Percentiles rank a stretch among this genome's conserved stretches.
phyloP scores from a whole-genome alignment of 106 monocot species.

The Dendrobium nobile region DNA sequence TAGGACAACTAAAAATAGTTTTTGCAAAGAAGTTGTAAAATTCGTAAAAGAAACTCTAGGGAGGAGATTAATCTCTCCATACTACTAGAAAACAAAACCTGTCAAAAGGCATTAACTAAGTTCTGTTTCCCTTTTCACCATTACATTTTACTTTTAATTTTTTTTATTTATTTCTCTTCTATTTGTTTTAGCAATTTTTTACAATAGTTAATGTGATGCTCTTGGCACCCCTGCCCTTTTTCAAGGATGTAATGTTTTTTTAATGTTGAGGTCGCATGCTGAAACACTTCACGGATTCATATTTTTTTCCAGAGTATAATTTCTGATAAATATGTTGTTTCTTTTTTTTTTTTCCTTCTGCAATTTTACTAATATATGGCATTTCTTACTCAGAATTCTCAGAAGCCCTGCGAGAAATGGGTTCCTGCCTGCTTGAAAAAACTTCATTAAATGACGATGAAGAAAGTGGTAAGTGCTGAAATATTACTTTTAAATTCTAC shows the following conservation, averaged over 20 bases:
- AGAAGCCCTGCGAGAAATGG: slow-evolving; percentile 68
- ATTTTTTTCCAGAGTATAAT: background rate
- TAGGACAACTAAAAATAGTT: too few species aligned
- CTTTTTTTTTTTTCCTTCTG: background rate
- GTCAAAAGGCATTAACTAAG: too few species aligned
- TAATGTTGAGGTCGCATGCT: background rate
- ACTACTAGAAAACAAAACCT: too few species aligned
- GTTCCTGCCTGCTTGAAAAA: slow-evolving; percentile 68
- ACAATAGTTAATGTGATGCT: background rate
- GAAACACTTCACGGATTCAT: background rate
- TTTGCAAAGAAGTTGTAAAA: too few species aligned
- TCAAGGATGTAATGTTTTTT: background rate
- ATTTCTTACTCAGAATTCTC: slow-evolving; percentile 52
- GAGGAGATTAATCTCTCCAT: too few species aligned
- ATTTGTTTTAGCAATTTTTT: background rate
- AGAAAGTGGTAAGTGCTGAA: slow-evolving; percentile 53
- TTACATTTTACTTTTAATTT: too few species aligned
- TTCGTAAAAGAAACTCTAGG: too few species aligned
- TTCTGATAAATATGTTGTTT: background rate
- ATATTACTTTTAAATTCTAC: background rate
- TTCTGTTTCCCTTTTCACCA: too few species aligned
- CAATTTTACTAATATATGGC: background rate
- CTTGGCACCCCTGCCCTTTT: background rate
- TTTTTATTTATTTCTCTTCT: background rate
- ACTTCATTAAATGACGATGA: slow-evolving; percentile 62